Conservation (phyloP, 441 rosid species). For the Biscutella auriculata region DNA sequence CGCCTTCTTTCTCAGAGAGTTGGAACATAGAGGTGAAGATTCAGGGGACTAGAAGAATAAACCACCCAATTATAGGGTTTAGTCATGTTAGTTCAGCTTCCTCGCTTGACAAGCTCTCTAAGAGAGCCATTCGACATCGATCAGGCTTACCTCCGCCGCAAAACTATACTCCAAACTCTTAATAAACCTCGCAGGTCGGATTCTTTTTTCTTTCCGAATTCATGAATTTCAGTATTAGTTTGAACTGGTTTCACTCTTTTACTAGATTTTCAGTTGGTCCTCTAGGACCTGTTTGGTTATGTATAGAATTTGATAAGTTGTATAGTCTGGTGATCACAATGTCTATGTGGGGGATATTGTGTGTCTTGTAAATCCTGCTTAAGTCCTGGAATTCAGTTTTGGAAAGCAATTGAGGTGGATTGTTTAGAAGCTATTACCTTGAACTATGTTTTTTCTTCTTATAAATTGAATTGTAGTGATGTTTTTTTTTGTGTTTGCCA, state of each 20-base stretch:
- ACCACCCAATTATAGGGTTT: slow-evolving; percentile 6
- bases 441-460: background rate
- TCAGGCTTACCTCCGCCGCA: slow-evolving; percentile 78
- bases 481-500: slow-evolving; percentile 6
- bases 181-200: slow-evolving; percentile 48
- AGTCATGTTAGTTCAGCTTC: slow-evolving; percentile 56
- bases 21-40: background rate
- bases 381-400: background rate
- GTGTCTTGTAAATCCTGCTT: background rate
- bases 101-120: slow-evolving; percentile 77
- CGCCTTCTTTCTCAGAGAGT: slow-evolving; percentile 1
- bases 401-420: background rate
- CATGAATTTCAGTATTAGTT: background rate
- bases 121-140: slow-evolving; percentile 81
- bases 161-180: slow-evolving; percentile 46
- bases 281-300: background rate
- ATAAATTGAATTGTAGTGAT: background rate
- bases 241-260: background rate
- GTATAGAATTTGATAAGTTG: slow-evolving; percentile 2
- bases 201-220: background rate
- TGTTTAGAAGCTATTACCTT: background rate
- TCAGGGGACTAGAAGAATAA: background rate
- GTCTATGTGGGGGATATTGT: background rate
- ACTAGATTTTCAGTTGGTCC: background rate
- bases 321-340: background rate